Evolutionary conservation across 305 asterid genomes (phyloP).

Genomic region (Salvia sclarea): DNA sequence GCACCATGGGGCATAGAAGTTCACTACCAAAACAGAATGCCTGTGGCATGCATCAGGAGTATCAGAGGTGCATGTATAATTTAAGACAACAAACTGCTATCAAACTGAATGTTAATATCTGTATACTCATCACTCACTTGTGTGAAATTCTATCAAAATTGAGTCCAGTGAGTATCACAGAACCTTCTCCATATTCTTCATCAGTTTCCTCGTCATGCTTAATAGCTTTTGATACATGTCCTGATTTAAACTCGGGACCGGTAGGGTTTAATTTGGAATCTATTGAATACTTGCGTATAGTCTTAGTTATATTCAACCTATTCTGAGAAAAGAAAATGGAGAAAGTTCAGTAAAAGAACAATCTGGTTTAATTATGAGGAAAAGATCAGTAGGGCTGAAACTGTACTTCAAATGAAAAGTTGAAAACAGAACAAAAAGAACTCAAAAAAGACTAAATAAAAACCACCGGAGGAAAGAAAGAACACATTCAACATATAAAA

Average conservation of each 20-base stretch:
- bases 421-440: background rate
- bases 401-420: background rate
- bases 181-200: slow-evolving; percentile 87
- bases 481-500: background rate
- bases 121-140: slow-evolving; percentile 80
- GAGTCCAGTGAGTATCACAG: slow-evolving; percentile 62
- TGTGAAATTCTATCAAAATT: slow-evolving; percentile 85
- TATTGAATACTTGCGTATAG: slow-evolving; percentile 77
- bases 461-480: background rate
- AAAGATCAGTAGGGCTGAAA: background rate
- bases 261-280: slow-evolving; percentile 73
- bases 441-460: background rate
- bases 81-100: slow-evolving; percentile 12
- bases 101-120: slow-evolving; percentile 26
- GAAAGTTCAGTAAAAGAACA: slow-evolving; percentile 27
- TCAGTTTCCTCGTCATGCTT: slow-evolving; percentile 85
- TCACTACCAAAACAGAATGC: slow-evolving; percentile 77
- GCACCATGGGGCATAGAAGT: slow-evolving; percentile 99
- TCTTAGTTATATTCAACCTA: slow-evolving; percentile 92
- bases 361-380: background rate
- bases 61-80: slow-evolving; percentile 18
- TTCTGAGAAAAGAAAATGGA: slow-evolving; percentile 56
- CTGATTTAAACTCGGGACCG: slow-evolving; percentile 82
- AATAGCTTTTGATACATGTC: slow-evolving; percentile 48
- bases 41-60: slow-evolving; percentile 45